Percentiles rank a stretch among this genome's conserved stretches.
Evolutionary conservation across 1,284 basidiomycete genomes (phyloP).

Genomic region (Trametes pubescens): DNA sequence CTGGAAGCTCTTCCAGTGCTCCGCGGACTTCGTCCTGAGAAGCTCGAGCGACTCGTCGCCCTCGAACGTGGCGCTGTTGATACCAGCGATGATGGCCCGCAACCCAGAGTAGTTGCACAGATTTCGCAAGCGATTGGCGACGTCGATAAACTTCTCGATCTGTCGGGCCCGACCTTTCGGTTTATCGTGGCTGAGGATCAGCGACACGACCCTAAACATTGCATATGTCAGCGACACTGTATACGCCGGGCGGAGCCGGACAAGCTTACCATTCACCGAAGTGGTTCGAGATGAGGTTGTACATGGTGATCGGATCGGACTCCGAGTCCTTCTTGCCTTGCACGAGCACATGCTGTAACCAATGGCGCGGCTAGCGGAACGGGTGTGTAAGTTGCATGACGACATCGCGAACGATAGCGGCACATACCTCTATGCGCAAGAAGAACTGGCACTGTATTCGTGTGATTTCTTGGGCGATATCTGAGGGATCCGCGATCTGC

Average conservation of each 20-base stretch:
- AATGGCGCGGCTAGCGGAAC: constrained; percentile 72
- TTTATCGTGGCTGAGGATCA: constrained; percentile 82
- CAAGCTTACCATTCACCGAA: constrained; percentile 75
- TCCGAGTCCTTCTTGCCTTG: constrained; percentile 70
- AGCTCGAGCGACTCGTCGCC: constrained; percentile 76
- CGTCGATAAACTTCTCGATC: constrained; percentile 80
- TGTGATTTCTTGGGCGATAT: constrained; percentile 83
- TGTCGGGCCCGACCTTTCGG: constrained; percentile 69
- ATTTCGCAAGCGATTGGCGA: constrained; percentile 71
- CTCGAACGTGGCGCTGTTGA: constrained; percentile 74
- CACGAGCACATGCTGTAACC: constrained; percentile 77
- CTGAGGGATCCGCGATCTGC: constrained; percentile 59
- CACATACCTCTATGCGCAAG: constrained; percentile 70
- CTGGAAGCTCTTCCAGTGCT: constrained; percentile 72
- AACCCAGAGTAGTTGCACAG: constrained; percentile 84
- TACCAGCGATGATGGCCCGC: constrained; percentile 84
- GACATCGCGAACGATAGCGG: constrained; percentile 1
- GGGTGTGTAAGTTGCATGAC: background rate
- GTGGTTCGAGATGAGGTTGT: constrained; percentile 77
- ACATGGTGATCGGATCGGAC: constrained; percentile 70
- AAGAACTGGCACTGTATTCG: constrained; percentile 69
- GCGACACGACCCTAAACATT: constrained; percentile 66
- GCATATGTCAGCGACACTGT: constrained; percentile 6
- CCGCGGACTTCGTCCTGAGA: constrained; percentile 67
- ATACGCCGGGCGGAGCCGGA: background rate